A percentile compares a stretch with the other conserved stretches of the same genome.
These are phyloP conservation scores for Gentiana macrophylla DNA, from an alignment of 257 asterid genomes.

Conservation along the genomic window DNA sequence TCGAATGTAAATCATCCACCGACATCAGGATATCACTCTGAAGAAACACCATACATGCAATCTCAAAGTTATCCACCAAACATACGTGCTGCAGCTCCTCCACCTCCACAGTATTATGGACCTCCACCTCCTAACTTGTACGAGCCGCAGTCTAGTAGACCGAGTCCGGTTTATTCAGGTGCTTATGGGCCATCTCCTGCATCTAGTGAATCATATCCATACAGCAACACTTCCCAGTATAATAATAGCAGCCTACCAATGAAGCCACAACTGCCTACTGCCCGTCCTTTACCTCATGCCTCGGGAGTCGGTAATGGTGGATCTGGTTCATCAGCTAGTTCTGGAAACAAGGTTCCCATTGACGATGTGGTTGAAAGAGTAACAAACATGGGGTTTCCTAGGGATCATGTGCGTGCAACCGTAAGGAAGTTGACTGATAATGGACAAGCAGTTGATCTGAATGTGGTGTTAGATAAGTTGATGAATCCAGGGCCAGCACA, in stretches of 20 bases:
- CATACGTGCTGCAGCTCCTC: slow-evolving; percentile 33
- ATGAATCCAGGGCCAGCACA: slow-evolving; percentile 52
- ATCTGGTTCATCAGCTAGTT: slow-evolving; percentile 35
- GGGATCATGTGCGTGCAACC: slow-evolving; percentile 79
- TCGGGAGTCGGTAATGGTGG: slow-evolving; percentile 51
- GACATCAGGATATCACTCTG: slow-evolving; percentile 50
- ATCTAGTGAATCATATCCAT: slow-evolving; percentile 55
- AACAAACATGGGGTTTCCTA: slow-evolving; percentile 75
- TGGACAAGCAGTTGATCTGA: slow-evolving; percentile 91
- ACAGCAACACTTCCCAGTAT: slow-evolving; percentile 42
- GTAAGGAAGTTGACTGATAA: slow-evolving; percentile 78
- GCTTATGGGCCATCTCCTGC: slow-evolving; percentile 47
- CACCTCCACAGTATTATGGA: slow-evolving; percentile 51
- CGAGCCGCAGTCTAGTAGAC: slow-evolving; percentile 58
- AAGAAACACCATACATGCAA: slow-evolving; percentile 48
- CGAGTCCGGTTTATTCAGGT: slow-evolving; percentile 59
- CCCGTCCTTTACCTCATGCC: slow-evolving; percentile 80
- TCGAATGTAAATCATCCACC: slow-evolving; percentile 29
- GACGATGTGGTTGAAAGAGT: slow-evolving; percentile 97
- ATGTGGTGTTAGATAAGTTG: slow-evolving; percentile 83
- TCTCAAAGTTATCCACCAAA: slow-evolving; percentile 46
- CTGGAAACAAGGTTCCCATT: slow-evolving; percentile 68
- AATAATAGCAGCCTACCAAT: slow-evolving; percentile 48
- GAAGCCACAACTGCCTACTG: slow-evolving; percentile 88
- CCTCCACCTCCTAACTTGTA: slow-evolving; percentile 38